Percentiles rank a stretch among this genome's conserved stretches.
Conservation (phyloP, 1,284 basidiomycete genomes). For the Ustilago sp. region DNA sequence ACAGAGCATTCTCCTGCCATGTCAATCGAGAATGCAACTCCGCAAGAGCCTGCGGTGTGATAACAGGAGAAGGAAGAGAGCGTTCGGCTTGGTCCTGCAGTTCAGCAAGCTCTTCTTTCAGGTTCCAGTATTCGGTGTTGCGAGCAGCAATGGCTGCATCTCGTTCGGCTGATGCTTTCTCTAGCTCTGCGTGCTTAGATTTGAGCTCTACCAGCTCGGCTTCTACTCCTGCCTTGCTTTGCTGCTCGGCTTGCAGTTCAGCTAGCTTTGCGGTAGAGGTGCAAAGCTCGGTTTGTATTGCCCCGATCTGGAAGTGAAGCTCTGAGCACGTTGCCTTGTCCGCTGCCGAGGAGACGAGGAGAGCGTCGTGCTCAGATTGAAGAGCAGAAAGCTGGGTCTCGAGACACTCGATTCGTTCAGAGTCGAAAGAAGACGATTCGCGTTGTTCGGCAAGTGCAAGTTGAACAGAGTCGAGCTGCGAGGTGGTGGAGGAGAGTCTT, state of each 20-base stretch:
- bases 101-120: constrained; percentile 60
- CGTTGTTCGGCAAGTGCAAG: constrained; percentile 32
- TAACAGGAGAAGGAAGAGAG: not conserved
- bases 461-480: constrained; percentile 7
- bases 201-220: not conserved
- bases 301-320: not conserved
- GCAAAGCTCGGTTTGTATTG: not conserved
- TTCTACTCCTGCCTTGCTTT: not conserved
- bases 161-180: constrained; percentile 15
- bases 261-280: not conserved
- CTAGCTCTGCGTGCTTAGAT: constrained; percentile 17
- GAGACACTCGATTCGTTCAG: constrained; percentile 23
- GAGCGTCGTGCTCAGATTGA: not conserved
- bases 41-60: not conserved
- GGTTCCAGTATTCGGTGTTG: constrained; percentile 52
- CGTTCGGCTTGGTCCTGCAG: constrained; percentile 48
- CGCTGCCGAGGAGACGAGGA: not conserved
- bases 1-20: constrained; percentile 19
- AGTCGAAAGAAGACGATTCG: constrained; percentile 14
- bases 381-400: constrained; percentile 12
- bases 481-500: not conserved
- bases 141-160: constrained; percentile 25
- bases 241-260: not conserved
- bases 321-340: not conserved
- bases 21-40: constrained; percentile 3